Evolutionary conservation across 148 eudicot genomes (phyloP).

Genomic region (Talinum fruticosum): DNA sequence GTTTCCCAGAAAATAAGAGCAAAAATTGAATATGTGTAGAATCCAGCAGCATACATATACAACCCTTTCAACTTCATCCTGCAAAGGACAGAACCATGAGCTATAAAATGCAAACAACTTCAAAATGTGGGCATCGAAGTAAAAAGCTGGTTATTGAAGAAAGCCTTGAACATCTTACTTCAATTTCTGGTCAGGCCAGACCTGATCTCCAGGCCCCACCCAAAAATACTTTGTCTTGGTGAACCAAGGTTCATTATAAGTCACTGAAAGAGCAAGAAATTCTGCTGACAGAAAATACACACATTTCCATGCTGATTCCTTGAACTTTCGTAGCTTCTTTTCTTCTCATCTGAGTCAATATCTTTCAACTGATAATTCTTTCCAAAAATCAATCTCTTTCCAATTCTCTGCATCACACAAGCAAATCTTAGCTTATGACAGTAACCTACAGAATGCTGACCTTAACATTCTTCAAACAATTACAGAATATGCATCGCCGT

Average conservation of each 20-base stretch:
- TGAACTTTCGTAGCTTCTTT: constrained; percentile 73
- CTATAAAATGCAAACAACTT: neutral
- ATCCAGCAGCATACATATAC: constrained; percentile 88
- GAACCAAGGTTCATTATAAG: constrained; percentile 87
- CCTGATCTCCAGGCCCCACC: constrained; percentile 87
- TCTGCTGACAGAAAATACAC: constrained; percentile 87
- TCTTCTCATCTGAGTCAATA: constrained; percentile 40
- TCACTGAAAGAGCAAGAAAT: constrained; percentile 60
- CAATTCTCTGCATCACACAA: constrained; percentile 67
- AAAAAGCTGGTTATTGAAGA: neutral
- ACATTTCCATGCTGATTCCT: constrained; percentile 96
- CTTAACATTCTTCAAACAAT: too few species aligned
- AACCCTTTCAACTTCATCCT: constrained; percentile 79
- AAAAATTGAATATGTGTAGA: constrained; percentile 85
- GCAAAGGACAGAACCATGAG: constrained; percentile 13
- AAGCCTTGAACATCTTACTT: constrained; percentile 44
- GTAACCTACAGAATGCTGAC: neutral
- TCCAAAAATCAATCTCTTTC: constrained; percentile 59
- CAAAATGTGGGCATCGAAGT: neutral
- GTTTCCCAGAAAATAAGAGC: constrained; percentile 95
- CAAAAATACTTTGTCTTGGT: constrained; percentile 60
- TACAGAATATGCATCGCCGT: too few species aligned
- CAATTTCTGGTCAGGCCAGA: constrained; percentile 76
- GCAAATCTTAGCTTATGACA: neutral
- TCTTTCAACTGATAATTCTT: constrained; percentile 42